Conservation (phyloP, 2,329 filamentous ascomycete genomes). For the Penicillium freii region DNA sequence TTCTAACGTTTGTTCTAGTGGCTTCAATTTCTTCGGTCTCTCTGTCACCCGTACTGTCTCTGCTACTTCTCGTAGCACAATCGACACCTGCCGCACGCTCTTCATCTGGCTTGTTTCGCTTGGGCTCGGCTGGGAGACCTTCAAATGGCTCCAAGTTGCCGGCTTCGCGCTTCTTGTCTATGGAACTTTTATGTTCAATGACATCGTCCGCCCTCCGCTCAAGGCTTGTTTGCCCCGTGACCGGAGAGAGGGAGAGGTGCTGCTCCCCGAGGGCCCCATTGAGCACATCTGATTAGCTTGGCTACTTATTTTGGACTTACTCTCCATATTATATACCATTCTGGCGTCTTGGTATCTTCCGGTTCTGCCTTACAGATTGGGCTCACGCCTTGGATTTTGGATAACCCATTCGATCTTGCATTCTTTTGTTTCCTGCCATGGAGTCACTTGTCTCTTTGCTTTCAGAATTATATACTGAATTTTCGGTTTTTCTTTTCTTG, state of each 20-base stretch:
- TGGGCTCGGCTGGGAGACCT: slow-evolving; percentile 90
- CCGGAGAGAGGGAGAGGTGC: slow-evolving; percentile 51
- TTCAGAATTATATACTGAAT: background rate
- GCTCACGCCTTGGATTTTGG: background rate
- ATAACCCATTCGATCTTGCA: slow-evolving; percentile 2
- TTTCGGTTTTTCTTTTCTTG: background rate
- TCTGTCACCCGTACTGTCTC: slow-evolving; percentile 87
- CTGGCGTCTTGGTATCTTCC: background rate
- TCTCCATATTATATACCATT: background rate
- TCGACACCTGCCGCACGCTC: slow-evolving; percentile 93
- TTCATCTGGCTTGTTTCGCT: slow-evolving; percentile 98
- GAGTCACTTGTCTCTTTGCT: slow-evolving; percentile 1
- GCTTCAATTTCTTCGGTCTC: slow-evolving; percentile 98
- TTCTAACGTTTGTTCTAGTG: slow-evolving; percentile 51
- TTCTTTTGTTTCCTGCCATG: background rate
- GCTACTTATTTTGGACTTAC: background rate
- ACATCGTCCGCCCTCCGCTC: slow-evolving; percentile 80
- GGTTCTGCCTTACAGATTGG: background rate
- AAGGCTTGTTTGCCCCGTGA: slow-evolving; percentile 60
- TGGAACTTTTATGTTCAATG: slow-evolving; percentile 95
- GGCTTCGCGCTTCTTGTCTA: slow-evolving; percentile 91
- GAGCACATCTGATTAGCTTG: slow-evolving; percentile 57
- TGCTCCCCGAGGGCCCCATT: slow-evolving; percentile 80
- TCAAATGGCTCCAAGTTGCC: slow-evolving; percentile 92
- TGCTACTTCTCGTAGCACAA: slow-evolving; percentile 89